Conservation (phyloP, 2,329 filamentous ascomycete species). For the Aureobasidium sp. region DNA sequence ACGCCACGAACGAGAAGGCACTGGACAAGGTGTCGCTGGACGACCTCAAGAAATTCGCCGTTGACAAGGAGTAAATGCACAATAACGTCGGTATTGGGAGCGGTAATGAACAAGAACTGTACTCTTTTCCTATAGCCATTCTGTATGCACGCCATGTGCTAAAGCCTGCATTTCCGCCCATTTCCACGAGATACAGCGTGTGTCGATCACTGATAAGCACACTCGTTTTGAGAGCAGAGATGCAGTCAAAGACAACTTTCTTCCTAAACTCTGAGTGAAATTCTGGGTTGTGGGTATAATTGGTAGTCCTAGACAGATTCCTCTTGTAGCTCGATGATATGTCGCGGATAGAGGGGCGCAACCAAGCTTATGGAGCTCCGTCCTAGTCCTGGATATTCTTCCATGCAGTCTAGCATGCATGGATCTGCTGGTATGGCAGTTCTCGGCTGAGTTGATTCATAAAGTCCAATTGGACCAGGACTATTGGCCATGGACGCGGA, state of each 20-base stretch:
- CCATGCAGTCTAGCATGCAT: not conserved
- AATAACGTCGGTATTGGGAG: not conserved
- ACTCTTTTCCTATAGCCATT: not conserved
- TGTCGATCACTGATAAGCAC: not conserved
- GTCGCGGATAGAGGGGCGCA: not conserved
- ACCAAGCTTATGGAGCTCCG: not conserved
- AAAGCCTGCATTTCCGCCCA: not conserved
- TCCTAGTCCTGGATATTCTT: not conserved
- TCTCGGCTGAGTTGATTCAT: not conserved
- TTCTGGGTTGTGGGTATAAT: no score
- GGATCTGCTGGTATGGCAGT: not conserved
- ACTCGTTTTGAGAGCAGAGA: not conserved
- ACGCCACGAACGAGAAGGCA: constrained; percentile 46
- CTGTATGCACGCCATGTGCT: not conserved
- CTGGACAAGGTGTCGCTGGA: constrained; percentile 41
- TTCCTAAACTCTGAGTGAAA: no score
- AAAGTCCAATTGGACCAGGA: no score
- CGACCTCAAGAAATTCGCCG: constrained; percentile 43
- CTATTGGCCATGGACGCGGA: not conserved
- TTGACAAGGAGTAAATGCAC: constrained; percentile 28
- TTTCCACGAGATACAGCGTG: not conserved
- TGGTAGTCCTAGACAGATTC: no score
- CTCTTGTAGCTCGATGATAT: not conserved
- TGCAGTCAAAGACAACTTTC: not conserved
- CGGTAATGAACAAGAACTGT: not conserved